These are phyloP conservation scores for Pestalotiopsis sp. DNA, from an alignment of 2,329 filamentous ascomycete genomes.

Conservation along the genomic window DNA sequence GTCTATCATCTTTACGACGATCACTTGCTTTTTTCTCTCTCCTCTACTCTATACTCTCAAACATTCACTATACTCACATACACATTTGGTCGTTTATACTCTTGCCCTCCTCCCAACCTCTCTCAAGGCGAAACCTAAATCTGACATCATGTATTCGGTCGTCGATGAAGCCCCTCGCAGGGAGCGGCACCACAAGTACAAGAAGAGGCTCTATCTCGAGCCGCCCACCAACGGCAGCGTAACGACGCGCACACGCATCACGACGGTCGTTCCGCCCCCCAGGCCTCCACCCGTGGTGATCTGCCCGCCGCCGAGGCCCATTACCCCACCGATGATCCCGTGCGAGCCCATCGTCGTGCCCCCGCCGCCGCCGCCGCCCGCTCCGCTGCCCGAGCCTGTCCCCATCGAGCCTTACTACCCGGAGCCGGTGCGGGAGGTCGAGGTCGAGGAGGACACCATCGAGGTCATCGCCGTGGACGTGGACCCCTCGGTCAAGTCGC, in stretches of 20 bases:
- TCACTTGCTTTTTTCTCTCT: not conserved
- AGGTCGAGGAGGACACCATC: slow-evolving; percentile 29
- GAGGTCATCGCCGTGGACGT: slow-evolving; percentile 45
- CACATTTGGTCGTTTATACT: too few species aligned
- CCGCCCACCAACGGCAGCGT: slow-evolving; percentile 36
- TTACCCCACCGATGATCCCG: not conserved
- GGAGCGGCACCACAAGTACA: slow-evolving; percentile 34
- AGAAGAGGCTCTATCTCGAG: slow-evolving; percentile 42
- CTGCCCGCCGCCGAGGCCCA: slow-evolving; percentile 11
- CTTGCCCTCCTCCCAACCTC: not conserved
- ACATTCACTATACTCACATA: not conserved
- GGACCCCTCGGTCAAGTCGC: slow-evolving; percentile 30
- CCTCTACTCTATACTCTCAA: not conserved
- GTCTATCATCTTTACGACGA: not conserved
- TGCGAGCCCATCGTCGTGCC: slow-evolving; percentile 20
- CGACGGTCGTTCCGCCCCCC: slow-evolving; percentile 37
- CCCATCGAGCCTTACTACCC: slow-evolving; percentile 2
- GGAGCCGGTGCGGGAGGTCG: slow-evolving; percentile 15
- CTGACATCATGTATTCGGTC: slow-evolving; percentile 28
- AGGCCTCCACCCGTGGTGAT: slow-evolving; percentile 19
- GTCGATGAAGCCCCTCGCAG: slow-evolving; percentile 31
- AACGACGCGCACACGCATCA: slow-evolving; percentile 36
- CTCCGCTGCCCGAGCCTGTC: slow-evolving; percentile 12
- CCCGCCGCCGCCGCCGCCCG: slow-evolving; percentile 16
- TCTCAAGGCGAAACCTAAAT: not conserved